Evolutionary conservation across 2,329 filamentous ascomycete species (phyloP).

Genomic region (Fusarium udum): DNA sequence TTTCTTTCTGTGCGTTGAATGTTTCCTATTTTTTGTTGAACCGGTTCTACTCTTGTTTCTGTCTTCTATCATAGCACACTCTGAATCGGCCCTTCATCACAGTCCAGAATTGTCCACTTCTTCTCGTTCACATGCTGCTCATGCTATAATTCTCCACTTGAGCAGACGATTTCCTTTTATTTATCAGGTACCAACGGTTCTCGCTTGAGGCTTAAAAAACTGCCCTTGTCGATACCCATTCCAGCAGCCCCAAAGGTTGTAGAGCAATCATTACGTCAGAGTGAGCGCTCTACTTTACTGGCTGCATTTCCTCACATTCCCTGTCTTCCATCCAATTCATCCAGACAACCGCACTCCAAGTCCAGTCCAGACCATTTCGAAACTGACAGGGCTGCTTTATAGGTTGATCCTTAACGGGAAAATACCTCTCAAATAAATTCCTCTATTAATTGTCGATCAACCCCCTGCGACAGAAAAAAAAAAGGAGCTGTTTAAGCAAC

Average conservation of each 20-base stretch:
- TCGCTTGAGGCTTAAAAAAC: slow-evolving; percentile 29
- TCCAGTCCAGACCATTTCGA: slow-evolving; percentile 11
- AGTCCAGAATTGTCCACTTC: not conserved
- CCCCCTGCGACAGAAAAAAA: slow-evolving; percentile 1
- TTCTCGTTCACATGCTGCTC: slow-evolving; percentile 11
- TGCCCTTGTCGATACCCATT: slow-evolving; percentile 18
- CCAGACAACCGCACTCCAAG: slow-evolving; percentile 17
- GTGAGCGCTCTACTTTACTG: slow-evolving; percentile 26
- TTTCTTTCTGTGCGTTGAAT: not conserved
- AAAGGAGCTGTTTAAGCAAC: slow-evolving; percentile 27
- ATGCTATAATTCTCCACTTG: slow-evolving; percentile 25
- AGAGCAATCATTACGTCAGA: slow-evolving; percentile 41
- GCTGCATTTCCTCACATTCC: slow-evolving; percentile 32
- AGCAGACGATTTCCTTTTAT: slow-evolving; percentile 6
- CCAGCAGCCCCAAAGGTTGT: not conserved
- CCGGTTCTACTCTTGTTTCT: slow-evolving; percentile 1
- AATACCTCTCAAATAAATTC: slow-evolving; percentile 6
- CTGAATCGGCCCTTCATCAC: slow-evolving; percentile 24
- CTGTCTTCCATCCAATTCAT: slow-evolving; percentile 19
- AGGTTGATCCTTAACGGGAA: slow-evolving; percentile 20
- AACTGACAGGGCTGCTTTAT: slow-evolving; percentile 27
- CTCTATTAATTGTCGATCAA: slow-evolving; percentile 10
- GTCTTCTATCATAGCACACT: not conserved
- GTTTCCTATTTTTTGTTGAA: slow-evolving; percentile 22
- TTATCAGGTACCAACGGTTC: slow-evolving; percentile 31